A percentile compares a stretch with the other conserved stretches of the same genome.
Conservation (phyloP, 2,329 filamentous ascomycete genomes). For the Cercospora beticola region DNA sequence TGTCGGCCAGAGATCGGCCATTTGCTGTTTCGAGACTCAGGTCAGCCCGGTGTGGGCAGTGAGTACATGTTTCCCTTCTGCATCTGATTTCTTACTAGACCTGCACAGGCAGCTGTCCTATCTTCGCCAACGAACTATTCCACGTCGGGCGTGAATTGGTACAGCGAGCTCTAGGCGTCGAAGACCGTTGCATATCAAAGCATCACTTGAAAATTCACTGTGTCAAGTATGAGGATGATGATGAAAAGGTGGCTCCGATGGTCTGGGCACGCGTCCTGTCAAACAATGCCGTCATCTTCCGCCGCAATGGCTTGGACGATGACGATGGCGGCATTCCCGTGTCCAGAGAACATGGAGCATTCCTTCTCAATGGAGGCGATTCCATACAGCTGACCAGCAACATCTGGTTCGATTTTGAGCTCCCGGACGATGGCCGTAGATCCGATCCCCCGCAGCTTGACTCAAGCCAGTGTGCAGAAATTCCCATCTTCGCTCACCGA, state of each 20-base stretch:
- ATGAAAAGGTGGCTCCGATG: constrained; percentile 43
- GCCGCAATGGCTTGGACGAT: constrained; percentile 32
- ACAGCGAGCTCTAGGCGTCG: constrained; percentile 24
- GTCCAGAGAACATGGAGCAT: constrained; percentile 35
- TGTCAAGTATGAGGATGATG: constrained; percentile 46
- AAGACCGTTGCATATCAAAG: constrained; percentile 44
- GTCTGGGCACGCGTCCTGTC: constrained; percentile 51
- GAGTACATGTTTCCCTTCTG: not conserved
- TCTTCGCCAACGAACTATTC: constrained; percentile 27
- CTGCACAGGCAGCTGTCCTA: not conserved
- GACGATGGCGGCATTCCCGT: constrained; percentile 33
- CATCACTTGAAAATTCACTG: constrained; percentile 50
- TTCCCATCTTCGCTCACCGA: constrained; percentile 44
- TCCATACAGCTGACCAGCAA: constrained; percentile 37
- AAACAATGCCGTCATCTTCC: constrained; percentile 44
- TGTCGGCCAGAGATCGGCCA: constrained; percentile 3
- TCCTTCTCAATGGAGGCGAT: constrained; percentile 49
- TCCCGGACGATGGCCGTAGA: not conserved
- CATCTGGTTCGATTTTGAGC: constrained; percentile 34
- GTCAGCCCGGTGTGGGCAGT: constrained; percentile 11
- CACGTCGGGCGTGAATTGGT: constrained; percentile 36
- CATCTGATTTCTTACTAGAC: not conserved
- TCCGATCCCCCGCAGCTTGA: constrained; percentile 7
- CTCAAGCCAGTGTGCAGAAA: constrained; percentile 6
- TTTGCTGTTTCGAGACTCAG: constrained; percentile 17